Evolutionary conservation across 352 stramenopile genomes (phyloP).

Genomic region (Phytopythium delawarense): DNA sequence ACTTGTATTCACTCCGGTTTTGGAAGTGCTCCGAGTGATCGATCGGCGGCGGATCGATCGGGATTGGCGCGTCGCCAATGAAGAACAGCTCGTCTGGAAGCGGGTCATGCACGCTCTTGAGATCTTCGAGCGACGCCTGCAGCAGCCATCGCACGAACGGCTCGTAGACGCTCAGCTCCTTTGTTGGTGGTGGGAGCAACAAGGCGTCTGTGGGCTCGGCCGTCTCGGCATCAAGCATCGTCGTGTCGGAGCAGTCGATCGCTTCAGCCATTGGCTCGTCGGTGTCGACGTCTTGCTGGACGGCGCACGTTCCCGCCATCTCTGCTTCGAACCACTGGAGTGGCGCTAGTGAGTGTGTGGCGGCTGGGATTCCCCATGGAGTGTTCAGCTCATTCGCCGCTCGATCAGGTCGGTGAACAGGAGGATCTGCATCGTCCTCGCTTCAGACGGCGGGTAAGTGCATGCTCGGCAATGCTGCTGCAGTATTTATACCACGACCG

Average conservation of each 20-base stretch:
- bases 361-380: not conserved
- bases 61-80: not conserved
- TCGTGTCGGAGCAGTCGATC: constrained; percentile 4
- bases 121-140: constrained; percentile 33
- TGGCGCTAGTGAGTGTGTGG: not conserved
- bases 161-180: constrained; percentile 32
- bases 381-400: not conserved
- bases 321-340: not conserved
- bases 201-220: constrained; percentile 13
- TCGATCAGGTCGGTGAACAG: not conserved
- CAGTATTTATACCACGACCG: constrained; percentile 2
- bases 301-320: not conserved
- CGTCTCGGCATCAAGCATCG: constrained; percentile 5
- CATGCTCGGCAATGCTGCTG: not conserved
- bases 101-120: constrained; percentile 24
- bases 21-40: not conserved
- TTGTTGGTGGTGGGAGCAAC: constrained; percentile 18
- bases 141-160: constrained; percentile 65
- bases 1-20: not conserved
- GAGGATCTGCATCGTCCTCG: not conserved
- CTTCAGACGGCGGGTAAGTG: not conserved
- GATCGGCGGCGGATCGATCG: not conserved
- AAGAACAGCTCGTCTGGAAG: constrained; percentile 8
- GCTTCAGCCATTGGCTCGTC: not conserved
- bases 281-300: not conserved